Evolutionary conservation across 371 early-diverging fungal genomes (phyloP).

Genomic region (Apophysomyces elegans): DNA sequence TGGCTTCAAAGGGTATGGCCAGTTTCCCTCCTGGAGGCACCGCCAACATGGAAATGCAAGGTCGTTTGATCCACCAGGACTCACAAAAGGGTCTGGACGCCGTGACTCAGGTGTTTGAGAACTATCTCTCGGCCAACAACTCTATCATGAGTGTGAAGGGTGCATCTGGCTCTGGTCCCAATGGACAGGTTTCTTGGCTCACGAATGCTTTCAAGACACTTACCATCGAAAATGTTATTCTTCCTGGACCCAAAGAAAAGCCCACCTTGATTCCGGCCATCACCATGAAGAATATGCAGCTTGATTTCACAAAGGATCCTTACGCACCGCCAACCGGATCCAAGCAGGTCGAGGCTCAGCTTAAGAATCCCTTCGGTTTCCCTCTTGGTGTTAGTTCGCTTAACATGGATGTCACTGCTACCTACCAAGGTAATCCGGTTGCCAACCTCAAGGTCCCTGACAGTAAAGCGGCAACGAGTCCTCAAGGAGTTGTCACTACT

Average conservation of each 20-base stretch:
- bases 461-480: conserved; percentile 43
- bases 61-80: conserved; percentile 53
- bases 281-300: conserved; percentile 50
- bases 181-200: conserved; percentile 60
- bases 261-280: conserved; percentile 51
- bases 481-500: conserved; percentile 44
- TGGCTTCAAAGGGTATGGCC: conserved; percentile 27
- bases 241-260: conserved; percentile 46
- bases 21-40: conserved; percentile 33
- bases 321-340: conserved; percentile 53
- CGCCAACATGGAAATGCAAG: conserved; percentile 39
- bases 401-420: conserved; percentile 46
- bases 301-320: conserved; percentile 55
- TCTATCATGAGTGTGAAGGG: conserved; percentile 50
- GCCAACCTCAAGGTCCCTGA: conserved; percentile 52
- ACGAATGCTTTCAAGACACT: conserved; percentile 56
- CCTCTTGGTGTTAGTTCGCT: conserved; percentile 51
- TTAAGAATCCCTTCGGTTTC: conserved; percentile 59
- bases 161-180: conserved; percentile 52
- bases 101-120: conserved; percentile 53
- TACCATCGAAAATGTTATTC: conserved; percentile 48
- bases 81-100: conserved; percentile 42
- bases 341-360: conserved; percentile 45
- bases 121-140: conserved; percentile 48
- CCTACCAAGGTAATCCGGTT: conserved; percentile 33